phyloP scores from a whole-genome alignment of 1,139 yeast genomes.

The Geotrichum phurueaensis region DNA sequence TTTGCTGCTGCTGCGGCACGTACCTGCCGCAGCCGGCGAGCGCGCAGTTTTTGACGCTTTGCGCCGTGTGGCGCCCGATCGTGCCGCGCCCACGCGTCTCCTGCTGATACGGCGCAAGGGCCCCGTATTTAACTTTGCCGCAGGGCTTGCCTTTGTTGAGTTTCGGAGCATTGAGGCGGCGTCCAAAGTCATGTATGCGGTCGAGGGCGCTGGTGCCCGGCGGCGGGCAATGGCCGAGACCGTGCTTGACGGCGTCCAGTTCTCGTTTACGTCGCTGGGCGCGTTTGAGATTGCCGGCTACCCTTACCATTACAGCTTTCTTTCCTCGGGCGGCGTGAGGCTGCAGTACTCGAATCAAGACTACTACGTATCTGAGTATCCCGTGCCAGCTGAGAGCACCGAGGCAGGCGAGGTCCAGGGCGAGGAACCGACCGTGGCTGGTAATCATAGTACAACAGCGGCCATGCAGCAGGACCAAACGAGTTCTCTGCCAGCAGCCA shows the following conservation, averaged over 20 bases:
- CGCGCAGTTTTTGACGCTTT: background rate
- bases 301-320: constrained; percentile 7
- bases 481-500: background rate
- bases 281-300: constrained; percentile 15
- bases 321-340: constrained; percentile 12
- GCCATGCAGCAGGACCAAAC: background rate
- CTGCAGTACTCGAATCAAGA: constrained; percentile 12
- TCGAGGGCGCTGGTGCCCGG: background rate
- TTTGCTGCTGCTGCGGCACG: constrained; percentile 11
- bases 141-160: constrained; percentile 18
- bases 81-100: constrained; percentile 2
- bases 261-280: constrained; percentile 16
- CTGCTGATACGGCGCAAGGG: constrained; percentile 8
- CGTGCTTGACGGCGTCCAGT: background rate
- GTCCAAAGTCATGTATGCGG: constrained; percentile 1
- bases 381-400: constrained; percentile 1
- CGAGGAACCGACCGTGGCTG: background rate
- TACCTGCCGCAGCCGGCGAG: constrained; percentile 2
- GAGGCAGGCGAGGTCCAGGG: background rate
- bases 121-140: constrained; percentile 1
- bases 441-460: background rate
- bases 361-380: constrained; percentile 13
- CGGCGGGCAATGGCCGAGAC: constrained; percentile 1
- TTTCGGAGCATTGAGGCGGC: constrained; percentile 7
- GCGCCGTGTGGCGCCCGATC: background rate